Evolutionary conservation across 176 grass and related monocot genomes (phyloP).

Genomic region (Ananas comosus): DNA sequence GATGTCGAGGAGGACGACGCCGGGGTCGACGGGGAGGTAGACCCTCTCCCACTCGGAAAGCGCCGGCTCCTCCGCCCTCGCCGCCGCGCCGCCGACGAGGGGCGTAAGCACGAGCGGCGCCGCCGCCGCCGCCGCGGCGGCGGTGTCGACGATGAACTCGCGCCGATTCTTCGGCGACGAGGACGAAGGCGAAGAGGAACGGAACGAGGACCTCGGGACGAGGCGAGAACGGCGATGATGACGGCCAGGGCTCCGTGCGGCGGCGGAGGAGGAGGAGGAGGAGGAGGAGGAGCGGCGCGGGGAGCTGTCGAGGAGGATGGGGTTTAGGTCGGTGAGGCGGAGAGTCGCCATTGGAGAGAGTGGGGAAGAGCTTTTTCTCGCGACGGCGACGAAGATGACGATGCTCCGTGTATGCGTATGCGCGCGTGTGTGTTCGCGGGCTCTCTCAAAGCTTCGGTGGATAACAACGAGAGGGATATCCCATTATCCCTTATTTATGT

Average conservation of each 20-base stretch:
- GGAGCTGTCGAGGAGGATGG: not conserved
- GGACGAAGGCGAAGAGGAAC: slow-evolving; percentile 9
- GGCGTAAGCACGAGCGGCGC: slow-evolving; percentile 21
- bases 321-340: slow-evolving; percentile 21
- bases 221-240: not conserved
- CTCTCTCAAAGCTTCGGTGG: no score
- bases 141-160: slow-evolving; percentile 31
- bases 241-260: slow-evolving; percentile 15
- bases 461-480: no score
- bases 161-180: slow-evolving; percentile 19
- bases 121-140: not conserved
- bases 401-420: no score
- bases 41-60: slow-evolving; percentile 89
- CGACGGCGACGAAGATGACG: not conserved
- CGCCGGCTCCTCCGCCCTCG: slow-evolving; percentile 25
- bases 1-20: slow-evolving; percentile 94
- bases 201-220: slow-evolving; percentile 8
- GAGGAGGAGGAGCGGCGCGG: slow-evolving; percentile 16
- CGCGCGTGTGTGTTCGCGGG: no score
- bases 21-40: slow-evolving; percentile 61
- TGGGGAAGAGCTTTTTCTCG: not conserved
- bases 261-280: slow-evolving; percentile 33
- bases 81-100: slow-evolving; percentile 16
- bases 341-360: slow-evolving; percentile 51
- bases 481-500: no score